Conservation (phyloP, 2,329 filamentous ascomycete species). For the Aspergillus pseudonomiae region DNA sequence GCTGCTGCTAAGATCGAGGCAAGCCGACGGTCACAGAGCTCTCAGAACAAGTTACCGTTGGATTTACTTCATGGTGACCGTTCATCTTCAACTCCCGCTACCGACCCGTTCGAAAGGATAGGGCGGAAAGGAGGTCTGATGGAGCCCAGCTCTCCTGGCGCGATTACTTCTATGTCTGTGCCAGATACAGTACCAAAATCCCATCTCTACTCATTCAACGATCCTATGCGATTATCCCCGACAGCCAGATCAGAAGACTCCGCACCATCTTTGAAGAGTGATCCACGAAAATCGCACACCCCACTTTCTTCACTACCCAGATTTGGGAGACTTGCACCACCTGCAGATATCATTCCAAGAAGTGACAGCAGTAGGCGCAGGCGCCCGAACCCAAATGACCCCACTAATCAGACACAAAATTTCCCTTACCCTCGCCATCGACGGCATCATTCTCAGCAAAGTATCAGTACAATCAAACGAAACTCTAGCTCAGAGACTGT, state of each 20-base stretch:
- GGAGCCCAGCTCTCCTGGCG: slow-evolving; percentile 29
- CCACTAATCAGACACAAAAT: slow-evolving; percentile 20
- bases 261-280: slow-evolving; percentile 17
- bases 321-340: slow-evolving; percentile 45
- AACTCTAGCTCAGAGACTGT: slow-evolving; percentile 23
- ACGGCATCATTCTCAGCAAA: slow-evolving; percentile 38
- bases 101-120: slow-evolving; percentile 54
- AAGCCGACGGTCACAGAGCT: slow-evolving; percentile 75
- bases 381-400: slow-evolving; percentile 42
- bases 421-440: slow-evolving; percentile 32
- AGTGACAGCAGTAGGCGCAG: slow-evolving; percentile 34
- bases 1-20: slow-evolving; percentile 93
- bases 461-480: slow-evolving; percentile 23
- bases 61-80: slow-evolving; percentile 70
- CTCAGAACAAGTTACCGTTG: slow-evolving; percentile 76
- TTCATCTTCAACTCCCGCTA: slow-evolving; percentile 60
- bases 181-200: slow-evolving; percentile 15
- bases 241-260: slow-evolving; percentile 16
- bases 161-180: slow-evolving; percentile 24
- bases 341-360: slow-evolving; percentile 45
- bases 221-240: slow-evolving; percentile 16
- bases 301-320: slow-evolving; percentile 19
- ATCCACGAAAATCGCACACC: slow-evolving; percentile 21
- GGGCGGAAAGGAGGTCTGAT: slow-evolving; percentile 35
- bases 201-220: slow-evolving; percentile 13